Conservation (phyloP, 768 basidiomycete species). For the Hortiboletus campestris region DNA sequence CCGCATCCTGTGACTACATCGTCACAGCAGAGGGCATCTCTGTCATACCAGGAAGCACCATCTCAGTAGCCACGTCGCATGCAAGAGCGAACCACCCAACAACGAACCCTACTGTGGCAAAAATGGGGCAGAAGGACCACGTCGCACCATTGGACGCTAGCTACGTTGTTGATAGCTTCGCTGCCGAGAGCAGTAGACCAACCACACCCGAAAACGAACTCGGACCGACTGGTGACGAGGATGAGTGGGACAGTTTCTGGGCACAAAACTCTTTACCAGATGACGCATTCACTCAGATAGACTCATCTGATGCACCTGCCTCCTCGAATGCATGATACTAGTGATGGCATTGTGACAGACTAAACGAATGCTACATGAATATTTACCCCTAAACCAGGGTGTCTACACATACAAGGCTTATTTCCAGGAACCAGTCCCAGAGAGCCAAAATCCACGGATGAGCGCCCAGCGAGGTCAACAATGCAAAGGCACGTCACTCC, state of each 20-base stretch:
- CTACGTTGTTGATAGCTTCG: conserved; percentile 28
- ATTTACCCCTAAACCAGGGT: not conserved
- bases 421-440: conserved; percentile 18
- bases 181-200: conserved; percentile 10
- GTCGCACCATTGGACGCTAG: conserved; percentile 39
- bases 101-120: conserved; percentile 1
- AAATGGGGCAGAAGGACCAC: conserved; percentile 11
- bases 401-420: not conserved
- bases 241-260: conserved; percentile 53
- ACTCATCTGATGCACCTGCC: conserved; percentile 1
- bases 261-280: conserved; percentile 41
- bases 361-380: conserved; percentile 9
- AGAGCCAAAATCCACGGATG: not conserved
- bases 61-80: conserved; percentile 4
- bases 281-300: conserved; percentile 31
- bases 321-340: conserved; percentile 15
- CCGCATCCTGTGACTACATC: conserved; percentile 72
- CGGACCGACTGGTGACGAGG: conserved; percentile 24
- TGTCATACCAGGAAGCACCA: conserved; percentile 25
- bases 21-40: conserved; percentile 61
- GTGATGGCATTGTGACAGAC: not conserved
- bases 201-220: conserved; percentile 27
- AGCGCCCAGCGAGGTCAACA: not conserved
- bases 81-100: conserved; percentile 7
- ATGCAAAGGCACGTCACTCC: conserved; percentile 24